Base-by-base conservation (phyloP, 2,329 filamentous ascomycete species). In the Trichoderma lentiforme region DNA sequence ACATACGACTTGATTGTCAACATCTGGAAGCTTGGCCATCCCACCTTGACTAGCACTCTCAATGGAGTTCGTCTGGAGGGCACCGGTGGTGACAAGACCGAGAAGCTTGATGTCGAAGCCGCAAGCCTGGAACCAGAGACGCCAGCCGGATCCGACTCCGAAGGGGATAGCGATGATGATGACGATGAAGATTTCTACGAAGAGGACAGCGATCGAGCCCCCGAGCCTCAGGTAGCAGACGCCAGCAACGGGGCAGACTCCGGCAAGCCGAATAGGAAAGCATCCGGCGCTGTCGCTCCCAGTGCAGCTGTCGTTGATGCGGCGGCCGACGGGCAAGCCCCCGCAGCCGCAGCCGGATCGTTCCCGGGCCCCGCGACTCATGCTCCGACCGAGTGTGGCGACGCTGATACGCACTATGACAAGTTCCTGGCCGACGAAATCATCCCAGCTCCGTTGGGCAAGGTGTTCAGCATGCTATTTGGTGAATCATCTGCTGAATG, bases 1-100 rank as follows among this genome's bases (percentile, higher is more conserved):
- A 98, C 97, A 0, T 99, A 98, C 79, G 97, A 99, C 79, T 85
- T 99, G 60, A 95, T 99, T 79, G 92, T 99, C 75, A 97, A 97
- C 73, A 98, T 99, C 72, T 99, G 96, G 96, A 97, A 97, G 81
- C 92, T 98, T 34, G 96, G 93, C 18, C 96, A 99, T 80, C 95
- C 96, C 2, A 93, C 94, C 70, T 83, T 99, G 34, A 93, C 94
- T 80, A 97, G 94, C 79, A 97, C 94, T 4, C 85, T 97, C 3
- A 98, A 98, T 74, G 95, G 96, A 3, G 93, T 97, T 12, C 88
- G 90, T 14, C 86, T 98, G 3, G 93, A 95, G 74, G 91, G 93
- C 73, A 91, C 90, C 0, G 92, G 93, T 6, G 94, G 94, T 26
- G 95, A 98, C 81, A 97, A 96, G 83, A 97, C 94, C 0, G 95